phyloP scores from a whole-genome alignment of 176 grass and related monocot genomes.

The Oryza officinalis region DNA sequence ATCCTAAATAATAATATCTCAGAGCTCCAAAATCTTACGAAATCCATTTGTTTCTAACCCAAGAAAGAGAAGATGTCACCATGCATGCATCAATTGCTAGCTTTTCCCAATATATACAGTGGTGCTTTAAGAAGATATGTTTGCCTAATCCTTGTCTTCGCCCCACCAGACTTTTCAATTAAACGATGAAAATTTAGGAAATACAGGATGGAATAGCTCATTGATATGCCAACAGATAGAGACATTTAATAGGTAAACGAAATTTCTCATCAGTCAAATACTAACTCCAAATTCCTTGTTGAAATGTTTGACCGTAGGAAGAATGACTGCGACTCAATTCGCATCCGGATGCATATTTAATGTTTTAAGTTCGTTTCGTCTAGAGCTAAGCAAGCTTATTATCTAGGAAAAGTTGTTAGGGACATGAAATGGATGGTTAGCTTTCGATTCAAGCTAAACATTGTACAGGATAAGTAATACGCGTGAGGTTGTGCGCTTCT shows the following conservation, averaged over 20 bases:
- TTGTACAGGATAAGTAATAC: not conserved
- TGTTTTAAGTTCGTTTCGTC: not conserved
- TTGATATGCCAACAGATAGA: not conserved
- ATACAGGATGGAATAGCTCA: not conserved
- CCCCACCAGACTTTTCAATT: not conserved
- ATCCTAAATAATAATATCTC: not conserved
- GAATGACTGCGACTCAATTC: not conserved
- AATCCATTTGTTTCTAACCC: too few relatives aligned
- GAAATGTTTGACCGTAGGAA: not conserved
- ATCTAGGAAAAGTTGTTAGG: not conserved
- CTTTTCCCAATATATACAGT: not conserved
- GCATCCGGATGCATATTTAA: not conserved
- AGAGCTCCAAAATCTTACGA: not conserved
- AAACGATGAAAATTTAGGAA: not conserved
- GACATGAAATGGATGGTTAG: not conserved
- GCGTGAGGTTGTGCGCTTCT: not conserved
- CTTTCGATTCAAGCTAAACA: not conserved
- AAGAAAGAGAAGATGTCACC: not conserved
- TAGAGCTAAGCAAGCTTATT: not conserved
- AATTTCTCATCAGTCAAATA: not conserved
- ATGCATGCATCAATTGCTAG: not conserved
- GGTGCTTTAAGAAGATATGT: conserved; percentile 13
- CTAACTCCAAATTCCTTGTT: not conserved
- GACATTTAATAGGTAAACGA: not conserved
- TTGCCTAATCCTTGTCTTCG: not conserved